A percentile compares a stretch with the other conserved stretches of the same genome.
These are phyloP conservation scores for Ilex aquifolium DNA, from an alignment of 257 asterid species.

Conservation along the genomic window DNA sequence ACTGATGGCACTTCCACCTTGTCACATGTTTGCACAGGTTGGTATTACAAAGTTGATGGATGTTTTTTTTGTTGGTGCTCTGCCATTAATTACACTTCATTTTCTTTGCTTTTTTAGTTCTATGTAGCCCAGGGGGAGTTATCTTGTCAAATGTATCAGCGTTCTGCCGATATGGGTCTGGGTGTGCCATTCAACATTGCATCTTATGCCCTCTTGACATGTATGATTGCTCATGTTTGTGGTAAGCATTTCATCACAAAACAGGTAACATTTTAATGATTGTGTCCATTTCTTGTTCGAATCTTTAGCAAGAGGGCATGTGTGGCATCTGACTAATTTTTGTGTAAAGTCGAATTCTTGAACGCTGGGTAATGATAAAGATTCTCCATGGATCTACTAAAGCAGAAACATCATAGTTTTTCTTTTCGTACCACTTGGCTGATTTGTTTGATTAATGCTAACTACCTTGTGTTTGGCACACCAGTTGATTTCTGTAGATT, in stretches of 20 bases:
- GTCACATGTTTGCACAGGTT: constrained; percentile 94
- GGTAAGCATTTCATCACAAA: constrained; percentile 30
- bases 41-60: constrained; percentile 4
- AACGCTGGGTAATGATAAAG: too few relatives aligned
- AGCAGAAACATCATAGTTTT: too few relatives aligned
- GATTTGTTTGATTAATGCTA: too few relatives aligned
- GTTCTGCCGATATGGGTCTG: constrained; percentile 83
- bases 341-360: too few relatives aligned
- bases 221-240: constrained; percentile 81
- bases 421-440: too few relatives aligned
- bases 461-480: too few relatives aligned
- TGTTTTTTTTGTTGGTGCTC: not conserved
- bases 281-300: not conserved
- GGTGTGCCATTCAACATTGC: constrained; percentile 84
- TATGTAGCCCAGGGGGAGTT: constrained; percentile 71
- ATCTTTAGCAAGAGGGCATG: too few relatives aligned
- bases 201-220: constrained; percentile 66
- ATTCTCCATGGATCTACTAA: too few relatives aligned
- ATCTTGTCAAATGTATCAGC: constrained; percentile 90
- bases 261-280: not conserved
- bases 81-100: constrained; percentile 2
- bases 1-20: constrained; percentile 77
- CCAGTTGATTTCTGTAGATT: too few relatives aligned
- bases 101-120: constrained; percentile 38
- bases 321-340: too few relatives aligned